Evolutionary conservation across 768 basidiomycete species (phyloP).

Genomic region (Serpula lacrymans): DNA sequence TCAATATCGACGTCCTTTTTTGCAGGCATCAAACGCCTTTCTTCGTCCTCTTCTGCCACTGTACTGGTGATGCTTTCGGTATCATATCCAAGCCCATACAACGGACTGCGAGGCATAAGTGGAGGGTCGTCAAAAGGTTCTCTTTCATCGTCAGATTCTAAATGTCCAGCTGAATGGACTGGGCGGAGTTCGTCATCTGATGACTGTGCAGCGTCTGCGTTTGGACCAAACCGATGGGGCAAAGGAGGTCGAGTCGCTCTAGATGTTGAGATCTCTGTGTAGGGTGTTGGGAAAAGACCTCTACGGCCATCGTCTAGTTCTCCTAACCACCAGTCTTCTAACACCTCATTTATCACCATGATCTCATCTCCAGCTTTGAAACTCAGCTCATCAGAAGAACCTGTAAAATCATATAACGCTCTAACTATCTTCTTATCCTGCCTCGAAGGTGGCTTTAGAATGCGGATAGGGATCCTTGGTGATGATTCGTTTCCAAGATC

Average conservation of each 20-base stretch:
- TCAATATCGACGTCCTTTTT: constrained; percentile 14
- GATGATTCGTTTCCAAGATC: constrained; percentile 27
- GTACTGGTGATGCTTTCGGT: constrained; percentile 43
- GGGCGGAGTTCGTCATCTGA: constrained; percentile 14
- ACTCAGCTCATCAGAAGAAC: constrained; percentile 73
- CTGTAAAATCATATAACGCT: constrained; percentile 73
- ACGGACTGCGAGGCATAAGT: constrained; percentile 42
- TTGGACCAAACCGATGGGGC: too few species aligned
- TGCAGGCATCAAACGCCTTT: constrained; percentile 28
- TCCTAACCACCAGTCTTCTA: constrained; percentile 93
- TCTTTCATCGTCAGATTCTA: constrained; percentile 21
- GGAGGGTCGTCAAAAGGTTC: constrained; percentile 44
- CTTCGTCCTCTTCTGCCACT: constrained; percentile 42
- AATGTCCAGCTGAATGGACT: constrained; percentile 15
- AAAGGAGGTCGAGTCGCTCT: too few species aligned
- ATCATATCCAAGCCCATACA: constrained; percentile 34
- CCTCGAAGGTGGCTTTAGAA: constrained; percentile 48
- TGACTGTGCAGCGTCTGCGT: constrained; percentile 9
- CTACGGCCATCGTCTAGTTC: constrained; percentile 57
- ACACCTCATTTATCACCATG: constrained; percentile 70
- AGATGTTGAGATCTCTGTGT: constrained; percentile 48
- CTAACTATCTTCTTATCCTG: constrained; percentile 55
- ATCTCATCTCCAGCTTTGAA: constrained; percentile 77
- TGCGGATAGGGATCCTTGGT: constrained; percentile 30
- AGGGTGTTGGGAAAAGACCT: constrained; percentile 80